phyloP scores from a whole-genome alignment of 1,284 basidiomycete genomes.

The Heliocybe sulcata region DNA sequence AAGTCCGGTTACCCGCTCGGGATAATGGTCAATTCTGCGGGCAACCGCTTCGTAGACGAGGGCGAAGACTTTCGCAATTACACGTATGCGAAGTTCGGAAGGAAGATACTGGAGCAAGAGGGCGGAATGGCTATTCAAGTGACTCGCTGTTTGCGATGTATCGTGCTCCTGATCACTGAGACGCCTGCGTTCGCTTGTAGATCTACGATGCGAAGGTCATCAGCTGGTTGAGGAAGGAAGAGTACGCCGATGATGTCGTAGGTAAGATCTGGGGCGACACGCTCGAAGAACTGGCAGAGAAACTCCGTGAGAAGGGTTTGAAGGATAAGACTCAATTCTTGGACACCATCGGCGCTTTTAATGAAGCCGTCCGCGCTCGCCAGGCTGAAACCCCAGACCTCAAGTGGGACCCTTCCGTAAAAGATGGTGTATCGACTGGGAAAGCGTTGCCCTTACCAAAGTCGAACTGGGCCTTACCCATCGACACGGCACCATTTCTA shows the following conservation, averaged over 20 bases:
- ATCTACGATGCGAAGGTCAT: conserved; percentile 40
- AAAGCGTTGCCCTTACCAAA: conserved; percentile 27
- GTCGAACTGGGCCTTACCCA: conserved; percentile 56
- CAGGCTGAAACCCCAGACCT: conserved; percentile 24
- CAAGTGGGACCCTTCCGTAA: conserved; percentile 54
- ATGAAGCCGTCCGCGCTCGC: conserved; percentile 35
- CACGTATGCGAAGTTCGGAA: conserved; percentile 63
- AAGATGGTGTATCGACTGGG: conserved; percentile 46
- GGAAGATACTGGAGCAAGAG: conserved; percentile 49
- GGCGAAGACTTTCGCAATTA: conserved; percentile 66
- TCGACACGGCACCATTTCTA: conserved; percentile 47
- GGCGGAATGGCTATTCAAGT: conserved; percentile 56
- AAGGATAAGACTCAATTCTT: conserved; percentile 33
- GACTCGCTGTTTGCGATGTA: not conserved
- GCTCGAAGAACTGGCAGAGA: conserved; percentile 42
- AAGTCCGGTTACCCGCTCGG: conserved; percentile 69
- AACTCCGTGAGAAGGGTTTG: conserved; percentile 38
- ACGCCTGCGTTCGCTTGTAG: not conserved
- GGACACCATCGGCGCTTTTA: conserved; percentile 41
- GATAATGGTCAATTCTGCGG: conserved; percentile 53
- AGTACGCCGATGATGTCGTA: conserved; percentile 55
- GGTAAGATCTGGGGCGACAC: conserved; percentile 42
- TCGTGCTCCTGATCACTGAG: not conserved
- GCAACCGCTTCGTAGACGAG: conserved; percentile 60
- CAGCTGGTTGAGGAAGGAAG: conserved; percentile 44